Evolutionary conservation across 2,329 filamentous ascomycete genomes (phyloP).

Genomic region (Zymoseptoria pseudotritici): DNA sequence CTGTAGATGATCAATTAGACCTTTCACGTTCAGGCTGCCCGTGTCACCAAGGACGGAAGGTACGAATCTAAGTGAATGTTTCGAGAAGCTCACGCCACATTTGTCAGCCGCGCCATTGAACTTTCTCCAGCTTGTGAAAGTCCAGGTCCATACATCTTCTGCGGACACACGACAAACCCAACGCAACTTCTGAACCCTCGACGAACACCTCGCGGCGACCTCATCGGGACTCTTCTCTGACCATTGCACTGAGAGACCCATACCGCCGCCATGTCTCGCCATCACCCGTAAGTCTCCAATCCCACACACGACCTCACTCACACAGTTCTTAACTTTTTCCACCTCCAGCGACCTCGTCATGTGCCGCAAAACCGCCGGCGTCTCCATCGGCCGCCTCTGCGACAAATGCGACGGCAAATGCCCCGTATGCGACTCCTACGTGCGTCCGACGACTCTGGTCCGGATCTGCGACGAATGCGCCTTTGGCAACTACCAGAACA

Average conservation of each 20-base stretch:
- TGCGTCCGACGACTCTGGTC: slow-evolving; percentile 91
- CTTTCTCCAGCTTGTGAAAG: too few species aligned
- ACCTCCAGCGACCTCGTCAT: slow-evolving; percentile 84
- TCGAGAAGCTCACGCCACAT: too few species aligned
- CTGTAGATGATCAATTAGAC: slow-evolving; percentile 14
- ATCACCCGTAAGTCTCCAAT: slow-evolving; percentile 66
- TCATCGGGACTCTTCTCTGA: not conserved
- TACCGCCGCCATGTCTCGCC: slow-evolving; percentile 65
- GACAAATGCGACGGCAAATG: slow-evolving; percentile 99
- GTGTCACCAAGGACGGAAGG: too few species aligned
- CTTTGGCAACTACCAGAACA: slow-evolving; percentile 99
- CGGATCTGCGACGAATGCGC: slow-evolving; percentile 99
- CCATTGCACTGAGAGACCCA: not conserved
- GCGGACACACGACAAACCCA: not conserved
- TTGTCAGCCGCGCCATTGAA: too few species aligned
- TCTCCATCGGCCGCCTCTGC: slow-evolving; percentile 96
- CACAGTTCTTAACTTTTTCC: slow-evolving; percentile 16
- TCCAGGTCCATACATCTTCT: too few species aligned
- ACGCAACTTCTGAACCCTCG: not conserved
- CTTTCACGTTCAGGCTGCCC: too few species aligned
- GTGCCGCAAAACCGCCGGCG: slow-evolving; percentile 98
- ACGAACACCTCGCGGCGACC: not conserved
- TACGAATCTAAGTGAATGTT: too few species aligned
- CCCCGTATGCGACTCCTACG: slow-evolving; percentile 97
- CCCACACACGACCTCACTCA: slow-evolving; percentile 11